Base-by-base conservation (phyloP, 208 protist species). In the Crithidia bombi region DNA sequence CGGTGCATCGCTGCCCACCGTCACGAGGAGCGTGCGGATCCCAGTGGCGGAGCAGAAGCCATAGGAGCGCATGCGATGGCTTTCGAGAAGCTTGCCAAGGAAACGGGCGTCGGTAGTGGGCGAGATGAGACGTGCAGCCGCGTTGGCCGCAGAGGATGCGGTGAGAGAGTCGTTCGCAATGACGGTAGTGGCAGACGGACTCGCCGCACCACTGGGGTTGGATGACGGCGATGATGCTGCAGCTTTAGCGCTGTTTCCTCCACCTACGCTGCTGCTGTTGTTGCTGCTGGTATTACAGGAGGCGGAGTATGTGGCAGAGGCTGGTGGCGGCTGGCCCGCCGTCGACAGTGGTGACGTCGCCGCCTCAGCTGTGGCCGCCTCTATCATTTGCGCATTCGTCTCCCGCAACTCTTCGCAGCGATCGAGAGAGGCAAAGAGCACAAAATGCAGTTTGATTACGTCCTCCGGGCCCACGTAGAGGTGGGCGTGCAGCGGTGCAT, bases 401-500 rank as follows among this genome's bases (percentile, higher is more conserved):
- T 63, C 59, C 57, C 58, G 77, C 41, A 82, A 77, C 39, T 91
- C 90, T 12, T 93, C 83, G 47, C 87, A 93, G 12, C 81, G 78
- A 57, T 96, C 90, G 25, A 93, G 63, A 2, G 90, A 89, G 15
- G 85, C 79, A 54, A 93, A 92, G 47, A 96, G 71, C 11, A 93
- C 72, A 68, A 96, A 84, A 41, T 96, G 87, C 23, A 96, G 51
- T 39, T 79, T 80, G 23, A 92, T 73, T 11, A 87, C 63, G 54
- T 96, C 90, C 61, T 96, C 90, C 25, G 85, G 73, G 12, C 84
- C 73, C 2, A 92, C 87, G 70, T 88, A 87, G 19, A 95, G 78
- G 63, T 92, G 85, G n/a, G 83, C 89, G 58, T 83, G 79, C 41
- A 75, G 72, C 3, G 80, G 75, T 46, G 83, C 78, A 3, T 73